phyloP scores from a whole-genome alignment of 345 rosid species.

The Luvunga scandens region DNA sequence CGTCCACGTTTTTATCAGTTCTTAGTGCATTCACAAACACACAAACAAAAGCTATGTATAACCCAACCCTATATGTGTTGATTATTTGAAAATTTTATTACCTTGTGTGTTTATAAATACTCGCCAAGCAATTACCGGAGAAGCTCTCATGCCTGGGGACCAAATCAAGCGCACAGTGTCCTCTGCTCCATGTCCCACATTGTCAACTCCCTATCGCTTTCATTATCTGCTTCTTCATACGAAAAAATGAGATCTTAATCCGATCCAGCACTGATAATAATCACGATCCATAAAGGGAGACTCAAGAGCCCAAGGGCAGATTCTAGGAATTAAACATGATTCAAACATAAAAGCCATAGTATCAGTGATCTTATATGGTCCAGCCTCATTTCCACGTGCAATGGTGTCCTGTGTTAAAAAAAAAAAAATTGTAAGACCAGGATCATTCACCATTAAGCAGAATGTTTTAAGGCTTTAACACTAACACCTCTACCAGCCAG shows the following conservation, averaged over 20 bases:
- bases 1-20: background rate
- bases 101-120: background rate
- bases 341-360: constrained; percentile 99
- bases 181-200: background rate
- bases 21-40: background rate
- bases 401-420: constrained; percentile 55
- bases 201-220: constrained; percentile 5
- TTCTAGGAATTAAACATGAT: constrained; percentile 81
- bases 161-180: background rate
- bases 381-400: constrained; percentile 55
- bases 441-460: background rate
- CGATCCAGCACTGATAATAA: constrained; percentile 95
- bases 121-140: no score
- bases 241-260: constrained; percentile 83
- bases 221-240: constrained; percentile 12
- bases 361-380: constrained; percentile 57
- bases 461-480: background rate
- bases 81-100: background rate
- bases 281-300: constrained; percentile 66
- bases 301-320: constrained; percentile 82
- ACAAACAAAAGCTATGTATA: background rate
- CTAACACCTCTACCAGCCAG: background rate
- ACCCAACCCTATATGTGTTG: background rate
- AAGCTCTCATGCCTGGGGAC: background rate
- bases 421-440: background rate